A percentile compares a stretch with the other conserved stretches of the same genome.
These are phyloP conservation scores for Podospora comata DNA, from an alignment of 495 filamentous ascomycete species.

Conservation along the genomic window DNA sequence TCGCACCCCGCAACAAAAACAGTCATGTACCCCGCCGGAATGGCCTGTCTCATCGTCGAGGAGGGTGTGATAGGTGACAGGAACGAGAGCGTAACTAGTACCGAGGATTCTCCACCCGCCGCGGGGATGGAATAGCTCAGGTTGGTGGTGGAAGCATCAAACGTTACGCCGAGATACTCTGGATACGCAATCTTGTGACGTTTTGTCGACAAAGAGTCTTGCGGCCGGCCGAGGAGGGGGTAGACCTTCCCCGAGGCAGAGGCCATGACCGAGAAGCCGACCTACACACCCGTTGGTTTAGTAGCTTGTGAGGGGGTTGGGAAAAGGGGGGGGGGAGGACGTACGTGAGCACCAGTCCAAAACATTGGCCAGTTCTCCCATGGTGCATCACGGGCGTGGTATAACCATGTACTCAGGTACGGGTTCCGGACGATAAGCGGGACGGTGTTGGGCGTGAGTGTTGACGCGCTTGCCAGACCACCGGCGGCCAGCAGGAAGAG, in stretches of 20 bases:
- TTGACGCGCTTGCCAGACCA: slow-evolving; percentile 40
- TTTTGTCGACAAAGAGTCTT: slow-evolving; percentile 63
- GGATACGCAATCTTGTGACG: slow-evolving; percentile 63
- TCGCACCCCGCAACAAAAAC: slow-evolving; percentile 68
- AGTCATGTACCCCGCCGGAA: slow-evolving; percentile 83
- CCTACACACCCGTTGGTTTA: slow-evolving; percentile 32
- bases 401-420: slow-evolving; percentile 86
- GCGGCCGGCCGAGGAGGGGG: slow-evolving; percentile 80
- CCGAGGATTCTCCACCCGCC: slow-evolving; percentile 28
- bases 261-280: slow-evolving; percentile 80
- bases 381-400: slow-evolving; percentile 72
- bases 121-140: slow-evolving; percentile 70
- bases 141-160: slow-evolving; percentile 91
- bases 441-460: slow-evolving; percentile 72
- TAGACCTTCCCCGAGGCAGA: slow-evolving; percentile 68
- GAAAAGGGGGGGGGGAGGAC: not conserved
- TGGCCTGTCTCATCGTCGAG: slow-evolving; percentile 84
- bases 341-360: slow-evolving; percentile 71
- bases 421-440: slow-evolving; percentile 88
- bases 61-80: slow-evolving; percentile 90
- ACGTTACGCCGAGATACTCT: slow-evolving; percentile 72
- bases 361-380: slow-evolving; percentile 96
- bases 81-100: slow-evolving; percentile 75
- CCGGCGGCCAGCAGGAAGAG: slow-evolving; percentile 35
- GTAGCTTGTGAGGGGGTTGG: too few relatives aligned